Base-by-base conservation (phyloP, 257 asterid genomes). In the Handroanthus guayacan region DNA sequence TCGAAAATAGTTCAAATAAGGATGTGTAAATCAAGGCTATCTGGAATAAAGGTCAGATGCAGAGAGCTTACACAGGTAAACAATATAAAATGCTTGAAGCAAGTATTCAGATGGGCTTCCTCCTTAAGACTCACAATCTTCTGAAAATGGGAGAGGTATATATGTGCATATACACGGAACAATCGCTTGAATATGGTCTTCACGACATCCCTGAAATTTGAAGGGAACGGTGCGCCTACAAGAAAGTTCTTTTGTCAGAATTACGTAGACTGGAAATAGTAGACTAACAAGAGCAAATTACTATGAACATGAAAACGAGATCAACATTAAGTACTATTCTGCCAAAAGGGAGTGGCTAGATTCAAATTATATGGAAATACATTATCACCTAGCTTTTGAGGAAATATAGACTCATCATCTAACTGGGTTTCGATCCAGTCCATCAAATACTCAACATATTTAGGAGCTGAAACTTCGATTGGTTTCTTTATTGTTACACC, bases 391-490 rank as follows among this genome's bases (percentile, higher is more conserved):
- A 93, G 91, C 81, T 77, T 91, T 68, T 93, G 98, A 78, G 98
- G 98, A 82, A 93, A 93, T 75, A 93, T 72, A 66, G 97, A 86
- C 79, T 93, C 96, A 44, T 93, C 94, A 31, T 93, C 98, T 79
- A 93, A 75, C 86, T 91, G 97, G 50, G 89, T 74, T 77, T 93
- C 98, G 63, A 93, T 89, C 98, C 98, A 93, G 84, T 93, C 96
- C 98, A 93, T 93, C 79, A 93, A 84, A 79, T 93, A 93, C 74
- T 93, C 98, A 16, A 93, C 97, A 71, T 93, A 93, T 75, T 93
- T 93, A 37, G 97, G 97, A 76, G 98, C 97, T 67, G 98, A 91
- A 79, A 93, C 98, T 80, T 89, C 97, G 10, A 93, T 93, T 5
- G 97, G 98, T 80, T 93, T 93, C 87, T 93, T 91, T 66, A 93